Percentiles rank a stretch among this genome's conserved stretches.
Evolutionary conservation across 179 eudicot species (phyloP).

Genomic region (Heliamphora ciliata): DNA sequence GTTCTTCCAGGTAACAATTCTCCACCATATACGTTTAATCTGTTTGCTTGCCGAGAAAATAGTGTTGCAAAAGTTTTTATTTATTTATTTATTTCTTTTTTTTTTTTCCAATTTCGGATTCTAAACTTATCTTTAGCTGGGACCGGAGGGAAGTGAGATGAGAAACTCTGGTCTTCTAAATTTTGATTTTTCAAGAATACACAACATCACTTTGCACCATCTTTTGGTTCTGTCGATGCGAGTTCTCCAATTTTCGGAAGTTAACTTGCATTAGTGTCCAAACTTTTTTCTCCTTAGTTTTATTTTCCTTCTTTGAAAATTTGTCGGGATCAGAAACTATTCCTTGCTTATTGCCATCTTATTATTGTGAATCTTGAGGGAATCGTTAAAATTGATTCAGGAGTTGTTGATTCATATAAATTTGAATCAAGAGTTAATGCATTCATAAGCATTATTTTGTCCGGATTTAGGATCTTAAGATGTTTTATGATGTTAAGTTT

Average conservation of each 20-base stretch:
- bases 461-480: conserved; percentile 66
- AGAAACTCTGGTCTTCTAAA: neutral
- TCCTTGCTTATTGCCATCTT: conserved; percentile 3
- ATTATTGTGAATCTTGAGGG: neutral
- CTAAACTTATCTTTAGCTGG: neutral
- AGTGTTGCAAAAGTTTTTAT: no score
- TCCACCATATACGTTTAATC: neutral
- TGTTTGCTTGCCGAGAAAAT: neutral
- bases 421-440: conserved; percentile 19
- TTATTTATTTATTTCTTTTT: no score
- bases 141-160: neutral
- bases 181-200: neutral
- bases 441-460: conserved; percentile 30
- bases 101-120: neutral
- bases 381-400: no score
- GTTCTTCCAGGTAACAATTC: conserved; percentile 52
- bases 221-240: neutral
- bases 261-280: neutral
- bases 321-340: neutral
- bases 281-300: neutral
- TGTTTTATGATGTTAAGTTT: conserved; percentile 94
- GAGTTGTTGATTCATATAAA: neutral
- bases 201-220: neutral
- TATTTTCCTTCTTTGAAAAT: neutral
- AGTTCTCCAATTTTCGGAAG: neutral